Base-by-base conservation (phyloP, 2,329 filamentous ascomycete genomes). In the Colletotrichum melonis region DNA sequence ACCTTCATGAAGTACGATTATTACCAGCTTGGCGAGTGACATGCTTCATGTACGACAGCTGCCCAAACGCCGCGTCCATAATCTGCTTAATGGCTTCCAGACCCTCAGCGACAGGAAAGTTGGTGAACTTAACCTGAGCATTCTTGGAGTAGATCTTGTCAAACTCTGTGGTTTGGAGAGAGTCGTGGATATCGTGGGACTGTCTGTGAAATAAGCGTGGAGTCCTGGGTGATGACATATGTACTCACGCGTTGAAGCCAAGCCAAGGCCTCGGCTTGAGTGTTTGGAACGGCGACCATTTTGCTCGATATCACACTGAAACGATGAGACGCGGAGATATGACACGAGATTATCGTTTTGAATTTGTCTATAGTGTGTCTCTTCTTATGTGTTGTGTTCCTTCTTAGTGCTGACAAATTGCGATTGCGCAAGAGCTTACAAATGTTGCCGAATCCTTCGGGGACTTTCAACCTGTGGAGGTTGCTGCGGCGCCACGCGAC, bases 31-130 rank as follows among this genome's bases (percentile, higher is more conserved):
- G 19, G 12, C n/a, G 42, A 3, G 46, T 57, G 6, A 67, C 22
- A 14, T 72, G 69, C 35, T 72, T 72, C 69, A 72, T 72, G 22
- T 57, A 56, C 1, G 56, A 16, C n/a, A 72, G 49, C 8, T n/a
- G 24, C 4, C 19, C 30, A n/a, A 57, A 68, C 2, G 26, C 26
- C 9, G 46, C 32, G 1, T 49, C 12, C 3, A 72, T 57, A 1
- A 16, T 14, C 11, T 62, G 24, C 22, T 38, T 56, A 8, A 72
- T 72, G 1, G 49, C 35, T 3, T 72, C 63, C 3, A 72, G 24
- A 6, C 69, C 69, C 16, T 63, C 16, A 4, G 38, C 30, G 0
- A 46, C 16, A 1, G 63, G 69, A 9, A 16, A 30, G 11, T 68
- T 72, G 4, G 57, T 28, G 22, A 67, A 72, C 6, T 56, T 35